Conservation (phyloP, 768 basidiomycete genomes). For the Russula ochroleuca region DNA sequence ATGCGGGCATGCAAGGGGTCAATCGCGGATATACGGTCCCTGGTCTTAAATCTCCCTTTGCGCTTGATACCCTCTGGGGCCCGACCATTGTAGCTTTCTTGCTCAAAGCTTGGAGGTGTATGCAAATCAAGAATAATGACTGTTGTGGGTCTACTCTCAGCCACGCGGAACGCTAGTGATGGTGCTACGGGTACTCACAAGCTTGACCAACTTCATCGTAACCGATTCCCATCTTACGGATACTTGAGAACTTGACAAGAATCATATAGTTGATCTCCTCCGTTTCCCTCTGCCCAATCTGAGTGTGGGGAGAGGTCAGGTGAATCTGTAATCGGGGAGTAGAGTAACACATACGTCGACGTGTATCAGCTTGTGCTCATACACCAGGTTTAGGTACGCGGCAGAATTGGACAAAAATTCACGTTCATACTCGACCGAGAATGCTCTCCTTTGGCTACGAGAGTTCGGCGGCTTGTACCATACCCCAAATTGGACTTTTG, state of each 20-base stretch:
- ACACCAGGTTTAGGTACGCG: constrained; percentile 58
- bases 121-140: constrained; percentile 23
- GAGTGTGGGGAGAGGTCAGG: background rate
- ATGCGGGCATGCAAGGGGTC: constrained; percentile 55
- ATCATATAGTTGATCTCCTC: constrained; percentile 15
- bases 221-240: constrained; percentile 24
- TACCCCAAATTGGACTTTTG: constrained; percentile 63
- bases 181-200: background rate
- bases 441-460: constrained; percentile 34
- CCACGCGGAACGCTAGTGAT: too few relatives aligned
- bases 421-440: constrained; percentile 68
- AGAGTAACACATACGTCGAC: constrained; percentile 45
- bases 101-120: constrained; percentile 59
- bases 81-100: constrained; percentile 51
- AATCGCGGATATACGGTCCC: constrained; percentile 54
- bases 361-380: constrained; percentile 62
- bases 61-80: constrained; percentile 41
- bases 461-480: constrained; percentile 40
- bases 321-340: background rate
- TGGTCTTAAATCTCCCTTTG: constrained; percentile 40
- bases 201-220: constrained; percentile 12
- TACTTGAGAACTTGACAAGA: constrained; percentile 21
- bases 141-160: background rate
- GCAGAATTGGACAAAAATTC: constrained; percentile 43
- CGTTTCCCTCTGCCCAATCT: constrained; percentile 21